phyloP scores from a whole-genome alignment of 768 basidiomycete genomes.

The Suillus ampliporus region DNA sequence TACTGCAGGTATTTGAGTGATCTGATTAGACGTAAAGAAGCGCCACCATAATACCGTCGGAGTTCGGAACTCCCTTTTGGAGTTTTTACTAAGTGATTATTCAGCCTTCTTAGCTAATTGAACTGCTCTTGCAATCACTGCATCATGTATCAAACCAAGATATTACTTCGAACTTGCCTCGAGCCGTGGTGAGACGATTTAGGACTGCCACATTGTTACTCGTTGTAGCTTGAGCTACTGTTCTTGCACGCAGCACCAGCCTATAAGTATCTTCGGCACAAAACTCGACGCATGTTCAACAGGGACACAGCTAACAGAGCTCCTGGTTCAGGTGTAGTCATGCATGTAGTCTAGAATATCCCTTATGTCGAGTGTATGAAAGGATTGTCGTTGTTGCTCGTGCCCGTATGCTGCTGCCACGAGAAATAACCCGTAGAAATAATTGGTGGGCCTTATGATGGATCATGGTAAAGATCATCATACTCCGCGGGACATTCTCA shows the following conservation, averaged over 20 bases:
- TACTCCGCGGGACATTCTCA: too few species aligned
- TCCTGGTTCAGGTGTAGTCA: not conserved
- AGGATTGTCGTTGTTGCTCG: too few species aligned
- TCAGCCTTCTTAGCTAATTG: too few species aligned
- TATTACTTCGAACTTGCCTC: not conserved
- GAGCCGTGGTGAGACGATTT: not conserved
- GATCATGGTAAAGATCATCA: too few species aligned
- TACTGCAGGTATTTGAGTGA: not conserved
- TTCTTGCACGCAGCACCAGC: not conserved
- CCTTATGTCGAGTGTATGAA: too few species aligned
- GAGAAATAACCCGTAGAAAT: too few species aligned
- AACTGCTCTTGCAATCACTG: too few species aligned
- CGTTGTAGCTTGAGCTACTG: not conserved
- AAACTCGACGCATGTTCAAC: not conserved
- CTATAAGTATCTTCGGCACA: not conserved
- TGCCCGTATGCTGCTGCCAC: too few species aligned
- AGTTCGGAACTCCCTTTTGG: not conserved
- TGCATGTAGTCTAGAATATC: too few species aligned
- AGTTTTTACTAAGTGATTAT: too few species aligned
- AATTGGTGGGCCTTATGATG: too few species aligned
- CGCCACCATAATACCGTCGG: not conserved
- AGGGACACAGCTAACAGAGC: not conserved
- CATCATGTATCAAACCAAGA: too few species aligned
- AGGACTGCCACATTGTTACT: not conserved
- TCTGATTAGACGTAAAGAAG: conserved; percentile 9